Evolutionary conservation across 2,329 filamentous ascomycete species (phyloP).

Genomic region (Cladosporium sp.): DNA sequence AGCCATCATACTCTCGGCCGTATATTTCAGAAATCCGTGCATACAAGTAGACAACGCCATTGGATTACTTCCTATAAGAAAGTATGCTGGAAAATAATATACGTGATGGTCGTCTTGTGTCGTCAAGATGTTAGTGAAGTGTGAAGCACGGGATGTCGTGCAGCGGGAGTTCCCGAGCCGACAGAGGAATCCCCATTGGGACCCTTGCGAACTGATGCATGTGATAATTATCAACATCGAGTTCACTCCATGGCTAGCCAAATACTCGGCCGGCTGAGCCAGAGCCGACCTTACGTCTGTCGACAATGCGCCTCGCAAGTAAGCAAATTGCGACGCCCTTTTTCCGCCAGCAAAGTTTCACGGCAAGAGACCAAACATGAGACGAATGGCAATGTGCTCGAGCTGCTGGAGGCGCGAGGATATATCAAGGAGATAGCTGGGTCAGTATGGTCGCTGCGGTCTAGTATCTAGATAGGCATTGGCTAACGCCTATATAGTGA

Average conservation of each 20-base stretch:
- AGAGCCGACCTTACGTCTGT: not conserved
- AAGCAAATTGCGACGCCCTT: not conserved
- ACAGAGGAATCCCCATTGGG: no score
- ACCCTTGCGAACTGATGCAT: no score
- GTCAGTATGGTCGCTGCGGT: constrained; percentile 41
- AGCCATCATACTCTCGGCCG: no score
- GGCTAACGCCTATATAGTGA: constrained; percentile 28
- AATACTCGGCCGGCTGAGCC: not conserved
- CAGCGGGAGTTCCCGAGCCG: no score
- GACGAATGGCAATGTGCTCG: constrained; percentile 38
- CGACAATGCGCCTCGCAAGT: not conserved
- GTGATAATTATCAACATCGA: not conserved
- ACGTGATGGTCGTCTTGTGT: no score
- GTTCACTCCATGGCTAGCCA: not conserved
- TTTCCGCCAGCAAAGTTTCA: not conserved
- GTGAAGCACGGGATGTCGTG: no score
- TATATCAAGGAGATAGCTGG: constrained; percentile 70
- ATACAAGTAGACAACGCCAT: no score
- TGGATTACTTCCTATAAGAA: no score
- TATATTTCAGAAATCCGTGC: no score
- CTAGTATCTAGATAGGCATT: constrained; percentile 11
- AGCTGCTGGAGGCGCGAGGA: constrained; percentile 65
- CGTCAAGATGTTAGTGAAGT: no score
- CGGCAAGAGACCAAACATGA: not conserved
- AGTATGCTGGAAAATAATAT: no score